Evolutionary conservation across 1,284 basidiomycete species (phyloP), one percentile per base, ranked within the genome.

Genomic region (Boletellus deceptivus): DNA sequence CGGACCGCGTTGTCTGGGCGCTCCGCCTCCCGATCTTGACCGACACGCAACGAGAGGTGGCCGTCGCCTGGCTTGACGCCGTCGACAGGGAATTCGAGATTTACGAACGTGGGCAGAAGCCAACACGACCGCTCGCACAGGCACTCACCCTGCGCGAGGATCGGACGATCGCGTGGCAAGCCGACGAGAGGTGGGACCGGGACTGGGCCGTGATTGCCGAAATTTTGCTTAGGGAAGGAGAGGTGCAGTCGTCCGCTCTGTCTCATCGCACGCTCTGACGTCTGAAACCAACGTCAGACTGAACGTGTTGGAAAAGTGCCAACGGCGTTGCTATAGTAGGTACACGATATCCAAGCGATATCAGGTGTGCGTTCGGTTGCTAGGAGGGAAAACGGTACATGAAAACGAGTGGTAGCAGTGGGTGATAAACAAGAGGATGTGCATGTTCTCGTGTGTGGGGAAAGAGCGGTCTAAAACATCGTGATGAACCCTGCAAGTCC

Each of bases 1-100:
- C 78, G 3, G 89, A 91, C 60, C 72, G 75, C 9, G 50, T 67
- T 11, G 42, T 82, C 22, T 82, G 80, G 72, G 70, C 75, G 4
- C 63, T 79, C 16, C 69, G 74, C 57, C 37, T 72, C 37, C 62
- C 56, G 27, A 52, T 16, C 39, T 49, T 70, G 58, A 54, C 39
- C 1, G 18, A 25, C 5, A 4, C 54, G 1, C 52, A 67, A 43
- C 53, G 43, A 22, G 25, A 48, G 20, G 59, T 64, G 25, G 67
- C 64, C 8, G 17, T 65, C 16, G 62, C 68, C 63, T 52, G 78
- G 67, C 58, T 75, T 43, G 60, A 69, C 20, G 56, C 58, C 8
- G 53, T 87, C 9, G 65, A 75, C 34, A 67, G 66, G 2, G 66
- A 89, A 24, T 62, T 71, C 16, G 59, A 68, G 0, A 78, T 78